phyloP scores from a whole-genome alignment of 2,329 filamentous ascomycete genomes.

The Mycogone perniciosa region DNA sequence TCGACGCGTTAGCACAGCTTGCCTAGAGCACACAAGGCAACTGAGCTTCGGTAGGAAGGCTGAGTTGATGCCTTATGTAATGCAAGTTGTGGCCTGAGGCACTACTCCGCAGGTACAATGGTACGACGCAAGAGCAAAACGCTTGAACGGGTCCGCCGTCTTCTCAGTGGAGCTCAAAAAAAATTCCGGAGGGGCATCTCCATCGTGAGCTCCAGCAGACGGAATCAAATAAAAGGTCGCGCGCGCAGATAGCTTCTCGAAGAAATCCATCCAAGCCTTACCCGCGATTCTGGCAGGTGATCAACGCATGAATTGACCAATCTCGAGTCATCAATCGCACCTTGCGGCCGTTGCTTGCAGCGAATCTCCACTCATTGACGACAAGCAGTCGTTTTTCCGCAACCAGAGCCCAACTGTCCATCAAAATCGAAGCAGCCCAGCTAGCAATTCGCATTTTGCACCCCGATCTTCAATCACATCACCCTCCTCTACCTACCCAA shows the following conservation, averaged over 20 bases:
- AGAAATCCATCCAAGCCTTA: slow-evolving; percentile 1
- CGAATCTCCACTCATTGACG: neutral
- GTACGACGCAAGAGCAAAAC: neutral
- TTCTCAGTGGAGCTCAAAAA: slow-evolving; percentile 9
- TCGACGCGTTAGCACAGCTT: slow-evolving; percentile 44
- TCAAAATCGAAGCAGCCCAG: neutral
- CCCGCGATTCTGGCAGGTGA: slow-evolving; percentile 2
- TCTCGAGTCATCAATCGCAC: neutral
- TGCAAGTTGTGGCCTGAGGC: slow-evolving; percentile 26
- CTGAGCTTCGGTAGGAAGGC: slow-evolving; percentile 23
- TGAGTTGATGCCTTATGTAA: slow-evolving; percentile 26
- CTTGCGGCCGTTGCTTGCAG: neutral
- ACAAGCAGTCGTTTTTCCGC: neutral
- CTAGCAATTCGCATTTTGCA: neutral
- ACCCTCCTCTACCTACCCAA: slow-evolving; percentile 16
- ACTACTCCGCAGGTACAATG: neutral
- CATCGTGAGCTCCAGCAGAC: slow-evolving; percentile 1
- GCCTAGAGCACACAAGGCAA: slow-evolving; percentile 35
- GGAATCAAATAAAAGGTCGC: slow-evolving; percentile 7
- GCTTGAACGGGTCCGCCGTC: neutral
- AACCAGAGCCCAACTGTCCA: slow-evolving; percentile 1
- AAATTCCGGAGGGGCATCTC: slow-evolving; percentile 9
- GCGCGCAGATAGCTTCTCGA: slow-evolving; percentile 6
- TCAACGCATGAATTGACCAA: slow-evolving; percentile 8
- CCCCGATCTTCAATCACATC: slow-evolving; percentile 7